These are phyloP conservation scores for Tripterygium wilfordii DNA, from an alignment of 177 flowering plant species.

Conservation along the genomic window DNA sequence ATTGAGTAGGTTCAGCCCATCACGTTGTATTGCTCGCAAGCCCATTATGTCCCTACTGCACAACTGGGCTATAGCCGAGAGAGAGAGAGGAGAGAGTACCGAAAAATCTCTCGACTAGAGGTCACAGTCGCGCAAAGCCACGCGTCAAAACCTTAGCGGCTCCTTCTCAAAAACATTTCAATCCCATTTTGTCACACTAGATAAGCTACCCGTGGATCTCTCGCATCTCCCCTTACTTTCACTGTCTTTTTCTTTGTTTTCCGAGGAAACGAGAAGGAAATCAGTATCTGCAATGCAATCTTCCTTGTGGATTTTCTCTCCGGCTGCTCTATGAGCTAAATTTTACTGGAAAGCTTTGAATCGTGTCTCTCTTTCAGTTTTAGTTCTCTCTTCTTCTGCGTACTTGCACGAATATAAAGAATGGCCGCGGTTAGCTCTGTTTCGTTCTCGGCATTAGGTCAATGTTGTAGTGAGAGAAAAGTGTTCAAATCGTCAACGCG, in stretches of 20 bases:
- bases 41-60: not conserved
- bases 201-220: slow-evolving; percentile 7
- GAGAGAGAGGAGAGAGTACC: slow-evolving; percentile 1
- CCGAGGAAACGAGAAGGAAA: slow-evolving; percentile 5
- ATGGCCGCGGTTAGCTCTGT: slow-evolving; percentile 70
- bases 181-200: slow-evolving; percentile 8
- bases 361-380: not conserved
- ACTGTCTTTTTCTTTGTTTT: slow-evolving; percentile 5
- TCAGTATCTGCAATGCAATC: no score
- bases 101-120: not conserved
- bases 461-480: slow-evolving; percentile 34
- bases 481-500: slow-evolving; percentile 14
- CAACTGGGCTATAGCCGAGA: not conserved
- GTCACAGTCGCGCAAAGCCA: not conserved
- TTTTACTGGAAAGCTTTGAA: slow-evolving; percentile 10
- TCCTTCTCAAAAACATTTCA: slow-evolving; percentile 2
- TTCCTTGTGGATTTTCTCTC: slow-evolving; percentile 1
- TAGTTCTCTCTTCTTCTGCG: not conserved
- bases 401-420: no score
- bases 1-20: not conserved
- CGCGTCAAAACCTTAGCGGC: slow-evolving; percentile 10
- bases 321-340: slow-evolving; percentile 1
- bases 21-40: not conserved
- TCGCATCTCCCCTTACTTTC: not conserved
- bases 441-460: slow-evolving; percentile 47